Evolutionary conservation across 345 rosid genomes (phyloP), one percentile per base, ranked within the genome.

Genomic region (Ceriops decandra): DNA sequence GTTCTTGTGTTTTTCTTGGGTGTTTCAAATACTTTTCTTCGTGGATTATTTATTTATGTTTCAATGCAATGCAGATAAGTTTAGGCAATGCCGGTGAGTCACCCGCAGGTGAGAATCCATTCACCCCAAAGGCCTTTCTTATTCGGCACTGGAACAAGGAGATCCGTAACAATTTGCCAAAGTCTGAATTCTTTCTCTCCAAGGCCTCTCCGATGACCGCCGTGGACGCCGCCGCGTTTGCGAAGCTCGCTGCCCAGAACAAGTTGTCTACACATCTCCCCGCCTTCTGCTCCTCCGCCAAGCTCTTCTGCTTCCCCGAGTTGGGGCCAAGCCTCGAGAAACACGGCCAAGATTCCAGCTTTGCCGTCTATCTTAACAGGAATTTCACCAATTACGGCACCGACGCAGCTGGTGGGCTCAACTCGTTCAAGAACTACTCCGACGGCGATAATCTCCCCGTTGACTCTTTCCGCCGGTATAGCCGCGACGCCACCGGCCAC

Each of bases 121-220:
- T 93, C 60, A 84, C 96, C 1, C 96, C 98, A 0, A 91, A 82
- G 65, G 91, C 95, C 0, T 85, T 82, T 13, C 71, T 93, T 31
- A 74, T 86, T 67, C 96, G 98, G 66, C 88, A 91, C 85, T 93
- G 97, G 98, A 87, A 88, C 78, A 88, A 88, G 63, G 85, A 81
- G 83, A 82, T 93, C 86, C 78, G 59, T 22, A 74, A 22, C 72
- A 61, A 76, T 42, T 73, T 76, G 42, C 76, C 87, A 22, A 80
- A 78, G 60, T 83, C 95, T 36, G 61, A 62, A 32, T 87, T 93
- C 69, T 75, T 93, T 30, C 80, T 93, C 58, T 86, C 98, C 26
- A 93, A 89, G 61, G 96, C 87, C 0, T 93, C 98, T 0, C 97
- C 97, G 8, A 53, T 91, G 5, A 86, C 60, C 57, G 86, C 89